These are phyloP conservation scores for Diaporthe australafricana DNA, from an alignment of 2,329 filamentous ascomycete species.

Conservation along the genomic window DNA sequence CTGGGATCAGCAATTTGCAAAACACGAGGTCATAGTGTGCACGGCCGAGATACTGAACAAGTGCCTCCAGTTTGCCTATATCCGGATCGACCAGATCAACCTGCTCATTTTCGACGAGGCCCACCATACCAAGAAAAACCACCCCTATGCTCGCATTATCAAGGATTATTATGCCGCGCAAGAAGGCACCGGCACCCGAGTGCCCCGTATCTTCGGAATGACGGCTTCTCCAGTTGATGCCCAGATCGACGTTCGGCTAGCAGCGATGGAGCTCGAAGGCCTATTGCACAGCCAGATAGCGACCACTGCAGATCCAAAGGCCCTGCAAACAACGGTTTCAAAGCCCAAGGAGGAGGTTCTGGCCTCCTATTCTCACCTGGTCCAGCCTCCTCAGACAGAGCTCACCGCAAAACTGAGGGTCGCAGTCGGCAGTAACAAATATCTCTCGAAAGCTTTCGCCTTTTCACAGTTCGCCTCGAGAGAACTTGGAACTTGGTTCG, in stretches of 20 bases:
- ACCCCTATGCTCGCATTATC: conserved; percentile 90
- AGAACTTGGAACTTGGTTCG: conserved; percentile 84
- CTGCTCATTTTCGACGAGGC: conserved; percentile 96
- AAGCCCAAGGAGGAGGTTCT: conserved; percentile 70
- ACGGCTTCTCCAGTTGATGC: conserved; percentile 95
- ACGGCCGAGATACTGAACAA: conserved; percentile 89
- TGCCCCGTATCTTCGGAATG: conserved; percentile 92
- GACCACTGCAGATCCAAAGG: conserved; percentile 69
- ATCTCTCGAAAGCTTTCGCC: conserved; percentile 68
- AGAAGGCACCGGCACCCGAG: conserved; percentile 43
- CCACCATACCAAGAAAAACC: conserved; percentile 94
- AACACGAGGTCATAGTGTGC: conserved; percentile 89
- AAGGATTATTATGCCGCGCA: conserved; percentile 79
- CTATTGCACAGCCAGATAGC: conserved; percentile 86
- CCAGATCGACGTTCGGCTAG: conserved; percentile 76
- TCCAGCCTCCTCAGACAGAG: conserved; percentile 68
- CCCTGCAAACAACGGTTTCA: conserved; percentile 69
- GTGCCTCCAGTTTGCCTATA: conserved; percentile 81
- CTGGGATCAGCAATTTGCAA: conserved; percentile 64
- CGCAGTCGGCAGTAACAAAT: conserved; percentile 52
- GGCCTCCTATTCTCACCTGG: conserved; percentile 62
- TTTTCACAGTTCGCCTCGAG: conserved; percentile 70
- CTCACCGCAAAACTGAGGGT: conserved; percentile 70
- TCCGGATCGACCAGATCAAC: conserved; percentile 86
- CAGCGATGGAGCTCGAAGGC: conserved; percentile 79